Conservation (phyloP, 495 filamentous ascomycete species). For the Aspergillus heteromorphus region DNA sequence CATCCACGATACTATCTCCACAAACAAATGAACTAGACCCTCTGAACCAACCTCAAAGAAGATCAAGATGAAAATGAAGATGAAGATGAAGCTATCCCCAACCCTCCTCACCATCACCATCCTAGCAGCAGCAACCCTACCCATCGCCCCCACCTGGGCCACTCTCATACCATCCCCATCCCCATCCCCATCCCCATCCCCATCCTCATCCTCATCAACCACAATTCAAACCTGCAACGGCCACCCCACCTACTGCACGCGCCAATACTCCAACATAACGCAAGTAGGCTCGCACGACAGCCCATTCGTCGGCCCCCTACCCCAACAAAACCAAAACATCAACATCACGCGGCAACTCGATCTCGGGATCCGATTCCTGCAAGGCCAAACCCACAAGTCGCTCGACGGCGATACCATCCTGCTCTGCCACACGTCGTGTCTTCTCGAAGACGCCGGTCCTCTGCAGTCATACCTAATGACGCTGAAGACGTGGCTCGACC, state of each 20-base stretch:
- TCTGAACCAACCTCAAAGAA: too few species aligned
- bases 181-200: too few species aligned
- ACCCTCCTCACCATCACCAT: too few species aligned
- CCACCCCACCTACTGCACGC: constrained; percentile 54
- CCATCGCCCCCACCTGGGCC: background rate
- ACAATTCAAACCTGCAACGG: constrained; percentile 66
- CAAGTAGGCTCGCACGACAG: constrained; percentile 67
- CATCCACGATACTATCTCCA: too few species aligned
- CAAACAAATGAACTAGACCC: too few species aligned
- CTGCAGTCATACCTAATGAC: constrained; percentile 51
- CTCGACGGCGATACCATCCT: constrained; percentile 42
- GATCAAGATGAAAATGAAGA: too few species aligned
- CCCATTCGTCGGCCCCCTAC: constrained; percentile 56
- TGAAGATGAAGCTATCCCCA: too few species aligned
- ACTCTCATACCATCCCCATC: background rate
- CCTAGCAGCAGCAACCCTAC: too few species aligned
- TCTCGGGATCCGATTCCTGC: constrained; percentile 63
- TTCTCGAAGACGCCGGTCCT: constrained; percentile 58
- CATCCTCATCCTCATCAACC: background rate
- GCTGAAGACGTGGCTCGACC: constrained; percentile 61
- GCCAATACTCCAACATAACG: constrained; percentile 60
- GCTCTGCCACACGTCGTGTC: constrained; percentile 63
- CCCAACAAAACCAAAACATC: constrained; percentile 62
- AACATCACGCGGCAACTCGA: constrained; percentile 60
- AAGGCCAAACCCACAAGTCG: constrained; percentile 59